These are phyloP conservation scores for Kandelia obovata DNA, from an alignment of 345 rosid genomes.

Conservation along the genomic window DNA sequence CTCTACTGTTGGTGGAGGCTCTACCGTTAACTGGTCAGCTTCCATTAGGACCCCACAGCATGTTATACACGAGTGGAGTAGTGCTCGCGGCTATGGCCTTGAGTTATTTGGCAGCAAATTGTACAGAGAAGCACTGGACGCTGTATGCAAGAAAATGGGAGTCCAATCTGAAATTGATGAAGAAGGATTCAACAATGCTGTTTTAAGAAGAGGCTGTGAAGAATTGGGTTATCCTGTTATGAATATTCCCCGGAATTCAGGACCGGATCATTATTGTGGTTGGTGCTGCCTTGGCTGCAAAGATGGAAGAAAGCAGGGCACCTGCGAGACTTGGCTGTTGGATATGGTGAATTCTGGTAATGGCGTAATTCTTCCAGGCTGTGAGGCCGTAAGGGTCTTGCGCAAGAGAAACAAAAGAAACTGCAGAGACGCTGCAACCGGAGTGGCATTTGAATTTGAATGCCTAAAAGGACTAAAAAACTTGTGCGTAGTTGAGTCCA, in stretches of 20 bases:
- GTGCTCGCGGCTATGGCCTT: conserved; percentile 21
- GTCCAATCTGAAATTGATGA: conserved; percentile 58
- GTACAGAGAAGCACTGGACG: conserved; percentile 61
- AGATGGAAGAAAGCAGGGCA: conserved; percentile 71
- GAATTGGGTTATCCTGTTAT: conserved; percentile 57
- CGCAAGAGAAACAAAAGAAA: conserved; percentile 28
- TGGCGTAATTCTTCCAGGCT: conserved; percentile 63
- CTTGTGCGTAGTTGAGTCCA: conserved; percentile 49
- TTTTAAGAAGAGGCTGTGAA: conserved; percentile 69
- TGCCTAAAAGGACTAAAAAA: conserved; percentile 33
- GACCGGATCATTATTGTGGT: conserved; percentile 73
- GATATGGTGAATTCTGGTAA: conserved; percentile 70
- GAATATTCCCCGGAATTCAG: conserved; percentile 59
- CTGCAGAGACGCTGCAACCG: conserved; percentile 38
- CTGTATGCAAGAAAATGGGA: conserved; percentile 68
- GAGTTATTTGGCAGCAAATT: conserved; percentile 54
- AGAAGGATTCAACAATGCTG: conserved; percentile 69
- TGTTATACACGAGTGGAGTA: conserved; percentile 66
- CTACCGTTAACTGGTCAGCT: conserved; percentile 84
- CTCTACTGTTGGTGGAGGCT: conserved; percentile 85
- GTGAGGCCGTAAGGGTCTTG: conserved; percentile 53
- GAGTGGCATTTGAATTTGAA: conserved; percentile 50
- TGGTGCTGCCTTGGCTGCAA: conserved; percentile 84
- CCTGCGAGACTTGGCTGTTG: conserved; percentile 79
- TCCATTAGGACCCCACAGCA: conserved; percentile 69